Percentiles rank a stretch among this genome's conserved stretches.
phyloP scores from a whole-genome alignment of 345 rosid genomes.

The Erodium maritimum region DNA sequence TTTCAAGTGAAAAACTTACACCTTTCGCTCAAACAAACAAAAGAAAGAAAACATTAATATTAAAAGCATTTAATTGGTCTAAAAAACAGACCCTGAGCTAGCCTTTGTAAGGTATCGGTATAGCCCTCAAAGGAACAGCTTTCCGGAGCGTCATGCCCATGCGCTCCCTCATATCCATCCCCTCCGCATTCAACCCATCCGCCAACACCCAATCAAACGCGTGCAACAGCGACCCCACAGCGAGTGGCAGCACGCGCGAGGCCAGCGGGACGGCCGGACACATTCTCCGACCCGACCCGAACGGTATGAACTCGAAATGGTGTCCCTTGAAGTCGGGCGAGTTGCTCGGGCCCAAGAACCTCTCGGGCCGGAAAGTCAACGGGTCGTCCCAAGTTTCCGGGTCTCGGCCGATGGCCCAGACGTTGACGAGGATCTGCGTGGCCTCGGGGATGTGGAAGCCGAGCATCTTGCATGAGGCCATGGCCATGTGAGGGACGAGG shows the following conservation, averaged over 20 bases:
- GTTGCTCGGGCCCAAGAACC: slow-evolving; percentile 36
- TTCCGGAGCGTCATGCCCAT: slow-evolving; percentile 62
- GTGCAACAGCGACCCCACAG: slow-evolving; percentile 47
- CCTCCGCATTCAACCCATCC: slow-evolving; percentile 27
- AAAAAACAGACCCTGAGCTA: neutral
- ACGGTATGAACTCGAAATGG: slow-evolving; percentile 58
- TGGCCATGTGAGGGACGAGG: slow-evolving; percentile 76
- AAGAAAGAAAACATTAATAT: too few species aligned
- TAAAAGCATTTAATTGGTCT: too few species aligned
- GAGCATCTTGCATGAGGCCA: slow-evolving; percentile 41
- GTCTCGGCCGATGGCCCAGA: slow-evolving; percentile 54
- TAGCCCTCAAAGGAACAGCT: slow-evolving; percentile 42
- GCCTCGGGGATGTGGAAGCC: slow-evolving; percentile 54
- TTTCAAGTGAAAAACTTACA: too few species aligned
- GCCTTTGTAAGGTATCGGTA: slow-evolving; percentile 30
- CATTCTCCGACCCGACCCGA: slow-evolving; percentile 80
- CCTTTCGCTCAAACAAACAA: too few species aligned
- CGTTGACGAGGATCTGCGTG: slow-evolving; percentile 63
- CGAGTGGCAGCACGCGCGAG: slow-evolving; percentile 48
- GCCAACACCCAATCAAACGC: slow-evolving; percentile 55
- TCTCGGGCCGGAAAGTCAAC: slow-evolving; percentile 46
- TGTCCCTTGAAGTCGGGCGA: slow-evolving; percentile 48
- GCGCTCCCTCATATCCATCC: slow-evolving; percentile 56
- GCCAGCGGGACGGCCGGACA: slow-evolving; percentile 71
- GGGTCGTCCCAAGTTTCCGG: slow-evolving; percentile 53